phyloP scores from a whole-genome alignment of 352 stramenopile species.

The Globisporangium abappressorium region DNA sequence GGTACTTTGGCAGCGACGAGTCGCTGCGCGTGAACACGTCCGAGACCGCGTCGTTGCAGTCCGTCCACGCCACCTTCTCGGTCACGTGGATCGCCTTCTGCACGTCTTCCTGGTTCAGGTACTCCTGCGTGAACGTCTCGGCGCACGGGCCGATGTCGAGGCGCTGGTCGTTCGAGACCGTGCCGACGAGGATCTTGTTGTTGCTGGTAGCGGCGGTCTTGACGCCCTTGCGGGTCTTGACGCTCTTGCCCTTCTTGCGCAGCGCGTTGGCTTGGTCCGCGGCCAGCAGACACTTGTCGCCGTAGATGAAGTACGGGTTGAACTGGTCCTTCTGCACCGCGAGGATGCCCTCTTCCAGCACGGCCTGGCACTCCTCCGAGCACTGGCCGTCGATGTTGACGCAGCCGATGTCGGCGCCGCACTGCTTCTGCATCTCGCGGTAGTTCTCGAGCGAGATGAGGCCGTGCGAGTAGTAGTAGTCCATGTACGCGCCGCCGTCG shows the following conservation, averaged over 20 bases:
- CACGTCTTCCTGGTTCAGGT: conserved; percentile 54
- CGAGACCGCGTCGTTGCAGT: conserved; percentile 61
- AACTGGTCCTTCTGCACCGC: conserved; percentile 41
- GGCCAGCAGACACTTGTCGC: conserved; percentile 68
- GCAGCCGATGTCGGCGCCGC: conserved; percentile 55
- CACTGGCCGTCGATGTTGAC: conserved; percentile 55
- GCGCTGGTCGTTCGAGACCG: conserved; percentile 24
- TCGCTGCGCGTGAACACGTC: conserved; percentile 55
- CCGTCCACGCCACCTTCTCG: conserved; percentile 49
- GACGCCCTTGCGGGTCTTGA: conserved; percentile 18
- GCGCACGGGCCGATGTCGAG: conserved; percentile 64
- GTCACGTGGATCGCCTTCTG: conserved; percentile 61
- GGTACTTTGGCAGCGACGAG: conserved; percentile 64
- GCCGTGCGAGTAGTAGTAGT: conserved; percentile 86
- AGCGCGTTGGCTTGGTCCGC: conserved; percentile 53
- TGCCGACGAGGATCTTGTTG: conserved; percentile 2
- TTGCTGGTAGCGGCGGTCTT: conserved; percentile 21
- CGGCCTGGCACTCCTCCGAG: conserved; percentile 32
- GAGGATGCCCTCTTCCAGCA: conserved; percentile 51
- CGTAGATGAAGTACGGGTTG: conserved; percentile 83
- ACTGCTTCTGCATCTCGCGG: conserved; percentile 52
- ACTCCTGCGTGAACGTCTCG: conserved; percentile 63
- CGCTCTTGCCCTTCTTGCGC: conserved; percentile 34
- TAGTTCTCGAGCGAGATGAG: conserved; percentile 82
- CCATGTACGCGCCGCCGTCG: conserved; percentile 70